Conservation (phyloP, 2,329 filamentous ascomycete genomes). For the Remersonia thermophila region DNA sequence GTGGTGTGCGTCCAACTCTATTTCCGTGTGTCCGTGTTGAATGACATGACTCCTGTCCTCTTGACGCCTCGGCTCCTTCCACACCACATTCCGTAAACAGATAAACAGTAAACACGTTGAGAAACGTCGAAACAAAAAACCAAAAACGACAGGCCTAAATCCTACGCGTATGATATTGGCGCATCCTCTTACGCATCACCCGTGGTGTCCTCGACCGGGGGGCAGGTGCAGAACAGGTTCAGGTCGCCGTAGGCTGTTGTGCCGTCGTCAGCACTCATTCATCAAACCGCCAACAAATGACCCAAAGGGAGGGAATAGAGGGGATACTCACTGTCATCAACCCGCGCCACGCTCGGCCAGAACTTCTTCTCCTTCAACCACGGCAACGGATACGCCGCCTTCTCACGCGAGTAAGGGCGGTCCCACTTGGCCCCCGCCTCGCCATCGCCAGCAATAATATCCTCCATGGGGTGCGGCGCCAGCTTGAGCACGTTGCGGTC, state of each 20-base stretch:
- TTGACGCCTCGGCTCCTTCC: neutral
- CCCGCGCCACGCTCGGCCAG: slow-evolving; percentile 77
- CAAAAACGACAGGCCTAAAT: too few relatives aligned
- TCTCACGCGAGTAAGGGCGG: slow-evolving; percentile 66
- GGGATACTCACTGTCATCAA: slow-evolving; percentile 68
- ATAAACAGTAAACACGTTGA: too few relatives aligned
- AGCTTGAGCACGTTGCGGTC: slow-evolving; percentile 80
- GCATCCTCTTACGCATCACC: neutral
- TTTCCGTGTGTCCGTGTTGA: slow-evolving; percentile 8
- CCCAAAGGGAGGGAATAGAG: neutral
- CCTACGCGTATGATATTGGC: too few relatives aligned
- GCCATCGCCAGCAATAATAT: slow-evolving; percentile 54
- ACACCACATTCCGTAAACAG: too few relatives aligned
- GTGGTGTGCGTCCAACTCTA: neutral
- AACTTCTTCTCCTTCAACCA: slow-evolving; percentile 93
- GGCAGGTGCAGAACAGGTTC: slow-evolving; percentile 91
- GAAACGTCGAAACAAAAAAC: too few relatives aligned
- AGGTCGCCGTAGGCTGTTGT: slow-evolving; percentile 73
- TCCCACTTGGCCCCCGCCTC: slow-evolving; percentile 53
- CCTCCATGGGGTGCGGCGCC: slow-evolving; percentile 72
- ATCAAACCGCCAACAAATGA: neutral
- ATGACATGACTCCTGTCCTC: slow-evolving; percentile 2
- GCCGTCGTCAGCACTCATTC: slow-evolving; percentile 10
- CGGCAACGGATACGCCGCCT: slow-evolving; percentile 74
- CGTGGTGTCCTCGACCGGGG: slow-evolving; percentile 59